Conservation (phyloP, 2,329 filamentous ascomycete genomes). For the Pseudogymnoascus sp. region DNA sequence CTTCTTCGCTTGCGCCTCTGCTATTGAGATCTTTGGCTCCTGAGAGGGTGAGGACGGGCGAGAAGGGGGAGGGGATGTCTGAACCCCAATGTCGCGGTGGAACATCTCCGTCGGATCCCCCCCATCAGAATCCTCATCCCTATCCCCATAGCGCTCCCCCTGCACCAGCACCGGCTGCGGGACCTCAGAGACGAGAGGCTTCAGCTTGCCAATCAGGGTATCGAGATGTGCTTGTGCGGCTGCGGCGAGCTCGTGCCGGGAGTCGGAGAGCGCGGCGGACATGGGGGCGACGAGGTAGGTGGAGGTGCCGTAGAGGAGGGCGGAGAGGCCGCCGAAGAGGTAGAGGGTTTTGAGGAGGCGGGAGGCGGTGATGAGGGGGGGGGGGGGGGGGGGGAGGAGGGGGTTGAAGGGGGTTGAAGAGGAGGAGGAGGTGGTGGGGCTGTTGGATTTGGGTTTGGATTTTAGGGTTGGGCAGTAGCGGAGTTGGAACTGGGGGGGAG, state of each 20-base stretch:
- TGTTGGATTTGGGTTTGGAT: conserved; percentile 50
- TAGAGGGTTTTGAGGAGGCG: conserved; percentile 53
- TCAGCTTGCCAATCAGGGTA: conserved; percentile 42
- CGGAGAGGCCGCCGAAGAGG: conserved; percentile 48
- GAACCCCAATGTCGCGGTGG: conserved; percentile 71
- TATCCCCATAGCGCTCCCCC: conserved; percentile 33
- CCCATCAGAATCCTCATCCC: conserved; percentile 39
- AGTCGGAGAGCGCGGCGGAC: conserved; percentile 40
- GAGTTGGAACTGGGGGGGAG: conserved; percentile 53
- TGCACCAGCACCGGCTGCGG: conserved; percentile 33
- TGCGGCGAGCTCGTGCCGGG: conserved; percentile 44
- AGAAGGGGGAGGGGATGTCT: conserved; percentile 53
- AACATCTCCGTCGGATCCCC: conserved; percentile 67
- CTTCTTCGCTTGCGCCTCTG: conserved; percentile 27
- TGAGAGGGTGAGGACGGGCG: conserved; percentile 24
- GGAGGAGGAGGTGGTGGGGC: conserved; percentile 21
- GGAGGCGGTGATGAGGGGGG: conserved; percentile 54
- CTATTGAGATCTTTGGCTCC: conserved; percentile 23
- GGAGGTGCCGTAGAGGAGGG: conserved; percentile 61
- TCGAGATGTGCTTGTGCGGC: conserved; percentile 42
- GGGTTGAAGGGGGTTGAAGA: conserved; percentile 52
- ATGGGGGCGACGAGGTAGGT: conserved; percentile 60
- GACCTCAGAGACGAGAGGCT: conserved; percentile 54
- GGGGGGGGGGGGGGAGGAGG: conserved; percentile 40
- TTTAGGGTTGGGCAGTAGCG: conserved; percentile 62